Evolutionary conservation across 2,329 filamentous ascomycete species (phyloP).

Genomic region (Penicillium palitans): DNA sequence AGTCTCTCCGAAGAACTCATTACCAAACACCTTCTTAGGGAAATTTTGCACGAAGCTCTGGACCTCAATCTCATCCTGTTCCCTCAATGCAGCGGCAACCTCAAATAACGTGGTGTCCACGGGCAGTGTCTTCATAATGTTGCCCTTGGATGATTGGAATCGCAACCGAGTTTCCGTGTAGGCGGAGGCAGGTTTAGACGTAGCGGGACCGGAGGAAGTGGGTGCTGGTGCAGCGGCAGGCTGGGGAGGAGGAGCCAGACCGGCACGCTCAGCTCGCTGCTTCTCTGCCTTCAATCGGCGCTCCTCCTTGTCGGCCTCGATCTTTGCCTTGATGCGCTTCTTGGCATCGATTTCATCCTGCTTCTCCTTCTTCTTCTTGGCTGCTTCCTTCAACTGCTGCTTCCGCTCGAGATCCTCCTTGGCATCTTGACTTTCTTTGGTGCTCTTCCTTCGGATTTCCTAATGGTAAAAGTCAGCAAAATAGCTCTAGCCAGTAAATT

Average conservation of each 20-base stretch:
- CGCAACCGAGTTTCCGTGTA: slow-evolving; percentile 80
- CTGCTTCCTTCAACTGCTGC: slow-evolving; percentile 88
- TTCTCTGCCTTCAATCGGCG: slow-evolving; percentile 80
- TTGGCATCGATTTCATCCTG: slow-evolving; percentile 80
- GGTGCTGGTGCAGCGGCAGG: slow-evolving; percentile 47
- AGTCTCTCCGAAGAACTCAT: slow-evolving; percentile 82
- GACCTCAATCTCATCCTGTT: slow-evolving; percentile 69
- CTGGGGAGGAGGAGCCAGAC: slow-evolving; percentile 57
- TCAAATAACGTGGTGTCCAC: slow-evolving; percentile 92
- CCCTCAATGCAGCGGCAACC: slow-evolving; percentile 72
- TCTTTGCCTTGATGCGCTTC: slow-evolving; percentile 86
- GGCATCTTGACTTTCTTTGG: slow-evolving; percentile 80
- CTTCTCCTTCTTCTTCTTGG: slow-evolving; percentile 85
- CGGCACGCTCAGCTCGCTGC: slow-evolving; percentile 82
- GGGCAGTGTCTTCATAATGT: slow-evolving; percentile 81
- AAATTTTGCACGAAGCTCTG: slow-evolving; percentile 82
- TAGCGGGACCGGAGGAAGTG: slow-evolving; percentile 50
- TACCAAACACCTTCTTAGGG: slow-evolving; percentile 74
- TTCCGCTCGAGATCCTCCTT: slow-evolving; percentile 88
- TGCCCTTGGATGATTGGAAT: slow-evolving; percentile 73
- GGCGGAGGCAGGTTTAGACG: slow-evolving; percentile 65
- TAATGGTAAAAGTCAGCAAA: slow-evolving; percentile 20
- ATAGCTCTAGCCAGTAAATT: neutral
- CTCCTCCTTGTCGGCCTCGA: slow-evolving; percentile 91
- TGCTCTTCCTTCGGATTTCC: slow-evolving; percentile 79